Conservation (phyloP, 352 stramenopile species). For the Phytopythium oedochilum region DNA sequence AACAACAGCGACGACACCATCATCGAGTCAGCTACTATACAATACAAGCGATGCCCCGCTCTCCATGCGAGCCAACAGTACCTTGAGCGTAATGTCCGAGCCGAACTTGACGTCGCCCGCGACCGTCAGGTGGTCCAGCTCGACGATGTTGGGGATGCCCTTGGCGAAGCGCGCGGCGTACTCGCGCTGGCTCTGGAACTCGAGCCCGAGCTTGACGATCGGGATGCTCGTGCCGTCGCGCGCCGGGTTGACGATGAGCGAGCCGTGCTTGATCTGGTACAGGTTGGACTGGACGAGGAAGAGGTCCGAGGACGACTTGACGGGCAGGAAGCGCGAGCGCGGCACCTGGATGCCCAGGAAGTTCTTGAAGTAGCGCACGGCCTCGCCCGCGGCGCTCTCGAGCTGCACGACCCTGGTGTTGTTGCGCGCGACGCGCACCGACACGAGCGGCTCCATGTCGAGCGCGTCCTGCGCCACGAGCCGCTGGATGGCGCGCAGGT, state of each 20-base stretch:
- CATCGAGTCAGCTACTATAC: not conserved
- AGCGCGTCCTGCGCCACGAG: slow-evolving; percentile 96
- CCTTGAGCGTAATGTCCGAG: slow-evolving; percentile 89
- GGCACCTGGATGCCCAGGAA: slow-evolving; percentile 95
- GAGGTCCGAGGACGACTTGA: slow-evolving; percentile 99
- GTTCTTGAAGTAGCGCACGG: slow-evolving; percentile 98
- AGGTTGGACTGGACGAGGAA: slow-evolving; percentile 93
- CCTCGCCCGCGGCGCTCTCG: slow-evolving; percentile 96
- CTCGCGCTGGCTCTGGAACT: slow-evolving; percentile 89
- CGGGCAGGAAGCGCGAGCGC: slow-evolving; percentile 95
- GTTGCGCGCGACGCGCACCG: slow-evolving; percentile 95
- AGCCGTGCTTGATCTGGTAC: slow-evolving; percentile 92
- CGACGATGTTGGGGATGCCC: slow-evolving; percentile 91
- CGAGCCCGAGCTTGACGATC: slow-evolving; percentile 91
- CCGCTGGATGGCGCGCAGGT: slow-evolving; percentile 95
- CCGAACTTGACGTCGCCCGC: slow-evolving; percentile 92
- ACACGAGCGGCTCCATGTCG: slow-evolving; percentile 94
- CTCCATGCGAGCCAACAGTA: slow-evolving; percentile 15
- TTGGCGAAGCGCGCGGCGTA: slow-evolving; percentile 84
- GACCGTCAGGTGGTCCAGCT: slow-evolving; percentile 92
- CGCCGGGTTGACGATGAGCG: slow-evolving; percentile 83
- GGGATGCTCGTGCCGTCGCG: slow-evolving; percentile 82
- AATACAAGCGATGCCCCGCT: not conserved
- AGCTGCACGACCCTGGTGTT: slow-evolving; percentile 93
- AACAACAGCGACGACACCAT: not conserved